Evolutionary conservation across 2,329 filamentous ascomycete genomes (phyloP).

Genomic region (Calonectria henricotiae): DNA sequence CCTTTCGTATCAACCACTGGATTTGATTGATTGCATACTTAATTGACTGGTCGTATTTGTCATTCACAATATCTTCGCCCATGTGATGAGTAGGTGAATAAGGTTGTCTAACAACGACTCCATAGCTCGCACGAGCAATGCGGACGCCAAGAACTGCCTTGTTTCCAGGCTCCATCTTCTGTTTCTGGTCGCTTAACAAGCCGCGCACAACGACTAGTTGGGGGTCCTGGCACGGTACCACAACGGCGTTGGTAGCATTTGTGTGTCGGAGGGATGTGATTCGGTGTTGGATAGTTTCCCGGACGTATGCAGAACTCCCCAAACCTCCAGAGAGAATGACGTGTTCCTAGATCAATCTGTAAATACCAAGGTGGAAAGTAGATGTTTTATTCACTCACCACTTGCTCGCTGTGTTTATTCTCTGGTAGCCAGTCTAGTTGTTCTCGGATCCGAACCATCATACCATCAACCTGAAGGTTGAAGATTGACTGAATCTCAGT

Average conservation of each 20-base stretch:
- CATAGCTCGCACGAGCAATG: conserved; percentile 50
- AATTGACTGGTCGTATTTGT: conserved; percentile 38
- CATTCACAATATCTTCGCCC: conserved; percentile 42
- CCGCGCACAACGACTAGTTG: conserved; percentile 72
- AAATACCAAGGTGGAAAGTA: not conserved
- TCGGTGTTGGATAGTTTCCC: conserved; percentile 59
- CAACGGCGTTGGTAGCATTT: conserved; percentile 54
- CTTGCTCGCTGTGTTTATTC: conserved; percentile 54
- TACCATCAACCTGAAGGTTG: conserved; percentile 53
- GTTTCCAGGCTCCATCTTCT: conserved; percentile 62
- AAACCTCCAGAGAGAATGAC: conserved; percentile 65
- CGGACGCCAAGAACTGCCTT: conserved; percentile 62
- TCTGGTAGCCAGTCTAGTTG: conserved; percentile 61
- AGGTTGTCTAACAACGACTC: conserved; percentile 43
- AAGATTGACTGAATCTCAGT: conserved; percentile 63
- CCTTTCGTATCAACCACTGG: conserved; percentile 52
- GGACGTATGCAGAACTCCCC: conserved; percentile 65
- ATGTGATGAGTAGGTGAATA: conserved; percentile 44
- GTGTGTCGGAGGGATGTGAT: conserved; percentile 56
- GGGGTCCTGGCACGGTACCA: conserved; percentile 66
- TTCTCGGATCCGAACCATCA: conserved; percentile 59
- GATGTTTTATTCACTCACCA: conserved; percentile 52
- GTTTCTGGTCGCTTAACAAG: conserved; percentile 67
- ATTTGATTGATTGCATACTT: conserved; percentile 49
- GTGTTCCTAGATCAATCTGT: conserved; percentile 53